Conservation (phyloP, 2,329 filamentous ascomycete genomes). For the Ceratocystis cubensis region DNA sequence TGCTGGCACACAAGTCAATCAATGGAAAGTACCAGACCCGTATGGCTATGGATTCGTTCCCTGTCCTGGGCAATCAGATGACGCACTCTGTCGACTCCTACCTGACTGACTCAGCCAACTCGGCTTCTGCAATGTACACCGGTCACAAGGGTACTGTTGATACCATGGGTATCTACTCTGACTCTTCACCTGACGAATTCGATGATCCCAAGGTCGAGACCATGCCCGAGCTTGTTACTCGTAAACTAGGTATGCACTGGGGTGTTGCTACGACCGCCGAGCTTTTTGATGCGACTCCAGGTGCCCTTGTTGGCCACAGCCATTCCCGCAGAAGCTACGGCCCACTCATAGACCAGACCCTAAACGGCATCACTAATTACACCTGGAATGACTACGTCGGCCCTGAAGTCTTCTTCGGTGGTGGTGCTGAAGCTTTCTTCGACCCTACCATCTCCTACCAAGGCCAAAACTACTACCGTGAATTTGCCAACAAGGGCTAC, state of each 20-base stretch:
- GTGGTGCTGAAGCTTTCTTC: slow-evolving; percentile 68
- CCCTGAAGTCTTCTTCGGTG: slow-evolving; percentile 71
- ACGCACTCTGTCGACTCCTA: slow-evolving; percentile 75
- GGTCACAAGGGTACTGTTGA: slow-evolving; percentile 79
- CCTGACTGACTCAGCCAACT: slow-evolving; percentile 81
- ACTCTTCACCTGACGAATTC: slow-evolving; percentile 58
- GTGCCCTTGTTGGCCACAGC: slow-evolving; percentile 60
- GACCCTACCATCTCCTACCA: slow-evolving; percentile 41
- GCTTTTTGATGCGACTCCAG: slow-evolving; percentile 71
- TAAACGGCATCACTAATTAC: slow-evolving; percentile 67
- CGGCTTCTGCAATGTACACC: slow-evolving; percentile 65
- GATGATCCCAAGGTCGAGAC: slow-evolving; percentile 82
- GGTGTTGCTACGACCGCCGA: slow-evolving; percentile 67
- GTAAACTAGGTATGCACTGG: slow-evolving; percentile 50
- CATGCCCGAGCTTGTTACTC: slow-evolving; percentile 64
- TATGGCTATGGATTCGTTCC: slow-evolving; percentile 71
- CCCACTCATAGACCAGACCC: slow-evolving; percentile 60
- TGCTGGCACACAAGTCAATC: slow-evolving; percentile 69
- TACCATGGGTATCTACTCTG: slow-evolving; percentile 64
- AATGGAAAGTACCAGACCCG: slow-evolving; percentile 71
- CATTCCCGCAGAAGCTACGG: slow-evolving; percentile 56
- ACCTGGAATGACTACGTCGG: slow-evolving; percentile 64
- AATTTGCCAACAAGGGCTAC: slow-evolving; percentile 62
- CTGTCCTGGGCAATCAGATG: slow-evolving; percentile 78
- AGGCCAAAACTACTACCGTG: slow-evolving; percentile 65